Evolutionary conservation across 2,329 filamentous ascomycete genomes (phyloP).

Genomic region (Chlorencoelia australis): DNA sequence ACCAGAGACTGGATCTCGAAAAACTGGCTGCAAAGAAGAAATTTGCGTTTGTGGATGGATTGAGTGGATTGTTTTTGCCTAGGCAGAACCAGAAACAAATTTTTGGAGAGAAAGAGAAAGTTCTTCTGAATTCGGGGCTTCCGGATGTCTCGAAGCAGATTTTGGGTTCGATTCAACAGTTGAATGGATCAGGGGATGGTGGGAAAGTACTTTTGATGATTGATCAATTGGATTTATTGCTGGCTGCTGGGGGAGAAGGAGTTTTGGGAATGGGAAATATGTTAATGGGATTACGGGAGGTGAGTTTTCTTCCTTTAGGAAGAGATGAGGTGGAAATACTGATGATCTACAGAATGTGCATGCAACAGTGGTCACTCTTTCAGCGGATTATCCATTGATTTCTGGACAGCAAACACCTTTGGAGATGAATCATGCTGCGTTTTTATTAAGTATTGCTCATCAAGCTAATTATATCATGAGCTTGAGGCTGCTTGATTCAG

Average conservation of each 20-base stretch:
- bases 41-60: conserved; percentile 66
- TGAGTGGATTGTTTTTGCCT: conserved; percentile 21
- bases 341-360: conserved; percentile 42
- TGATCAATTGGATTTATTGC: conserved; percentile 55
- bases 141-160: conserved; percentile 15
- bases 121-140: conserved; percentile 12
- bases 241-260: conserved; percentile 45
- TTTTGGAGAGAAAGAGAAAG: conserved; percentile 7
- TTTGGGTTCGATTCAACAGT: conserved; percentile 9
- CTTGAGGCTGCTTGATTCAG: conserved; percentile 70
- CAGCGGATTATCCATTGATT: conserved; percentile 67
- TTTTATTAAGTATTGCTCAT: conserved; percentile 65
- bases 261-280: conserved; percentile 42
- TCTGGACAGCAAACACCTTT: conserved; percentile 50
- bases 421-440: conserved; percentile 60
- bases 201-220: conserved; percentile 48
- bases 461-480: conserved; percentile 62
- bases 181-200: conserved; percentile 7
- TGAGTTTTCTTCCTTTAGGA: conserved; percentile 31
- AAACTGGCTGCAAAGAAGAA: conserved; percentile 44
- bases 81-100: conserved; percentile 7
- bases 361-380: conserved; percentile 54
- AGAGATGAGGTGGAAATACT: conserved; percentile 2
- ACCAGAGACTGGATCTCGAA: conserved; percentile 65
- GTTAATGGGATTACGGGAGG: conserved; percentile 52